Percentiles rank a stretch among this genome's conserved stretches.
Conservation (phyloP, 371 early-diverging fungal species). For the Syncephalastrum contaminatum region DNA sequence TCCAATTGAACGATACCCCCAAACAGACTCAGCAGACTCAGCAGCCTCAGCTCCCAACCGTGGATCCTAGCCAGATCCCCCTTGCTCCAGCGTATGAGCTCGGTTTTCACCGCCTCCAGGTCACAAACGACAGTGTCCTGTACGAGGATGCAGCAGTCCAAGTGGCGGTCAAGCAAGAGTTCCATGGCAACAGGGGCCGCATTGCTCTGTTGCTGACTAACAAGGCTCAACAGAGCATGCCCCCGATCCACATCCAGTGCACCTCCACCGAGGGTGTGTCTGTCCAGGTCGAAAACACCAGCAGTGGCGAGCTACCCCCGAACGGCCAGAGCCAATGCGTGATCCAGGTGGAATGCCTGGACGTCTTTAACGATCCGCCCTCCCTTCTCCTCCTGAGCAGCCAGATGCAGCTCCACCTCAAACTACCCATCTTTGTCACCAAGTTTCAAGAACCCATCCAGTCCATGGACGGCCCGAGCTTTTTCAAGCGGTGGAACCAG, state of each 20-base stretch:
- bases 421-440: constrained; percentile 76
- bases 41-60: constrained; percentile 2
- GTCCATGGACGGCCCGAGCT: constrained; percentile 75
- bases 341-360: constrained; percentile 69
- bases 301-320: constrained; percentile 7
- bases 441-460: constrained; percentile 89
- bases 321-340: constrained; percentile 76
- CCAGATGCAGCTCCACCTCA: constrained; percentile 54
- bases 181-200: constrained; percentile 81
- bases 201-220: constrained; percentile 89
- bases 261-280: constrained; percentile 5
- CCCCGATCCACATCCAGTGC: constrained; percentile 1
- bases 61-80: constrained; percentile 24
- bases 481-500: constrained; percentile 94
- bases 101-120: constrained; percentile 61
- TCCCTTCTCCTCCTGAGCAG: constrained; percentile 64
- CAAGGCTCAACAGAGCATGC: constrained; percentile 54
- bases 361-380: constrained; percentile 58
- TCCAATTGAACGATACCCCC: constrained; percentile 17
- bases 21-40: constrained; percentile 1
- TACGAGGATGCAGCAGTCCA: constrained; percentile 87
- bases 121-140: constrained; percentile 79
- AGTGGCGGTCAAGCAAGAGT: constrained; percentile 88
- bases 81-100: constrained; percentile 57
- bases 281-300: not conserved